These are phyloP conservation scores for Verbena officinalis DNA, from an alignment of 257 asterid species.

Conservation along the genomic window DNA sequence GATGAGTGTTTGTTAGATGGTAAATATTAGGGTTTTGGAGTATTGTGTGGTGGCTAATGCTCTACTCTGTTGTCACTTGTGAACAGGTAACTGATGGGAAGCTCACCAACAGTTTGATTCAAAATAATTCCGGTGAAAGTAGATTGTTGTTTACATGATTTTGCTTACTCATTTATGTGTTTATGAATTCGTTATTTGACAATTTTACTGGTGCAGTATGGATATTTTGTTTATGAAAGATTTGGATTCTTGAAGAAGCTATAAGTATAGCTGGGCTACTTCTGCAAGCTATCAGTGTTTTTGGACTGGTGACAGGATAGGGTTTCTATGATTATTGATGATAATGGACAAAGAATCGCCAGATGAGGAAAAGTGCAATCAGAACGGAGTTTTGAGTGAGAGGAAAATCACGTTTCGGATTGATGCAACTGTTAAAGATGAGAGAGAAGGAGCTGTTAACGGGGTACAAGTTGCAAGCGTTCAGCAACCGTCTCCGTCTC, in stretches of 20 bases:
- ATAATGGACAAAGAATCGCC: slow-evolving; percentile 37
- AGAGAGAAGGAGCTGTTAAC: slow-evolving; percentile 34
- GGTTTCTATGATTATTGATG: slow-evolving; percentile 46
- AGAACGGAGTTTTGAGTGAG: slow-evolving; percentile 33
- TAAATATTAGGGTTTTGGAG: slow-evolving; percentile 31
- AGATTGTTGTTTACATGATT: not conserved
- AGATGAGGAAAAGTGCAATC: slow-evolving; percentile 39
- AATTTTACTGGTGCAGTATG: slow-evolving; percentile 35
- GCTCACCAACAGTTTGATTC: slow-evolving; percentile 27
- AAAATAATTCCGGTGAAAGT: slow-evolving; percentile 23
- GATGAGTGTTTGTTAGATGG: not conserved
- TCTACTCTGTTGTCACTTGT: slow-evolving; percentile 23
- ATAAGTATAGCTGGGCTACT: not conserved
- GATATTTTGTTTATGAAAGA: slow-evolving; percentile 15
- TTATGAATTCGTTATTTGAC: slow-evolving; percentile 28
- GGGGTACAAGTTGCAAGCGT: slow-evolving; percentile 48
- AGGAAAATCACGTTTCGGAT: slow-evolving; percentile 20
- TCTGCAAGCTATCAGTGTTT: slow-evolving; percentile 27
- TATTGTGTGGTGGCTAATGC: slow-evolving; percentile 15
- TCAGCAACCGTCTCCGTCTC: slow-evolving; percentile 53
- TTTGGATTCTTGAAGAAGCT: slow-evolving; percentile 42
- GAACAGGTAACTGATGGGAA: slow-evolving; percentile 31
- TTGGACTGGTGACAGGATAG: slow-evolving; percentile 50
- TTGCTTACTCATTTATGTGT: slow-evolving; percentile 2
- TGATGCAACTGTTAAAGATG: slow-evolving; percentile 27